Conservation (phyloP, 805 yeast genomes). For the Clavispora fructus region DNA sequence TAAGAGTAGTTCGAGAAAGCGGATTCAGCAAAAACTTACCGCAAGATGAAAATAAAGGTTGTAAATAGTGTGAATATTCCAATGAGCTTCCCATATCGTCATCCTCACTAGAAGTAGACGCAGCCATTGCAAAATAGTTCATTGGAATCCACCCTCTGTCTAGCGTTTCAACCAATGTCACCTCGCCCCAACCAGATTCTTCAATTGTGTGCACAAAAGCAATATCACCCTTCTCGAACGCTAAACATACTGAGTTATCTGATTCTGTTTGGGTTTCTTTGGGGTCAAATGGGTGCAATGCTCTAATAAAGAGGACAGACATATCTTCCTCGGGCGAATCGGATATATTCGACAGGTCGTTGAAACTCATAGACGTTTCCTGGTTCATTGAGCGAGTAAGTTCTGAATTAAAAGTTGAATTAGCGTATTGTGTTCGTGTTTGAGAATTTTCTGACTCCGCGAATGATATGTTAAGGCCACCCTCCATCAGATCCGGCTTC, state of each 20-base stretch:
- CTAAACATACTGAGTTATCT: conserved; percentile 68
- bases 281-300: conserved; percentile 56
- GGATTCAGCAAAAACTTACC: conserved; percentile 67
- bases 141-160: conserved; percentile 83
- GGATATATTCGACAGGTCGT: conserved; percentile 6
- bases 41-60: conserved; percentile 52
- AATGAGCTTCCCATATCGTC: conserved; percentile 18
- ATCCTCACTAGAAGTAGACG: conserved; percentile 14
- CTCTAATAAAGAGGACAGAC: conserved; percentile 50
- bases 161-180: conserved; percentile 57
- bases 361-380: neutral
- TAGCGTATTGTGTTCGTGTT: neutral
- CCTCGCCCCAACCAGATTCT: conserved; percentile 87
- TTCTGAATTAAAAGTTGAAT: neutral
- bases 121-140: conserved; percentile 58
- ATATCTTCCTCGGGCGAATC: conserved; percentile 35
- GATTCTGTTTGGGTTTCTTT: conserved; percentile 55
- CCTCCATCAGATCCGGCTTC: neutral
- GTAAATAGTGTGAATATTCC: conserved; percentile 38
- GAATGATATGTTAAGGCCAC: neutral
- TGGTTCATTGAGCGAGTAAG: neutral
- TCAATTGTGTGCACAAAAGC: conserved; percentile 77
- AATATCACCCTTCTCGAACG: conserved; percentile 63
- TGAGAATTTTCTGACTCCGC: neutral
- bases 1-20: conserved; percentile 40